phyloP scores from a whole-genome alignment of 2,329 filamentous ascomycete species.

The Biscogniauxia marginata region DNA sequence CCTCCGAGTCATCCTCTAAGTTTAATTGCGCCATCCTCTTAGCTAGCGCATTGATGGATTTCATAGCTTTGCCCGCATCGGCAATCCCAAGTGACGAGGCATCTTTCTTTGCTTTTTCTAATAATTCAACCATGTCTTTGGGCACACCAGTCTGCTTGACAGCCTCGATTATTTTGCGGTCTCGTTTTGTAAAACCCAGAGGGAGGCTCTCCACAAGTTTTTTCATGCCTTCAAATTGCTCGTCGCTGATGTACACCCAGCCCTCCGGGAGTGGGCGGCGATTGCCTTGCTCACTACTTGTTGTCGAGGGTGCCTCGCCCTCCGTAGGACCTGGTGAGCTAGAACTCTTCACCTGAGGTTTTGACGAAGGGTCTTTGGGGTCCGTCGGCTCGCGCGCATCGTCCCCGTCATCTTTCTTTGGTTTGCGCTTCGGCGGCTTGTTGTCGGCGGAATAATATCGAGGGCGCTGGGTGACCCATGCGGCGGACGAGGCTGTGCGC shows the following conservation, averaged over 20 bases:
- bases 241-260: slow-evolving; percentile 28
- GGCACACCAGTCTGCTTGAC: slow-evolving; percentile 22
- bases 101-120: slow-evolving; percentile 9
- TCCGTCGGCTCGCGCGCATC: slow-evolving; percentile 4
- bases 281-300: slow-evolving; percentile 11
- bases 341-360: slow-evolving; percentile 28
- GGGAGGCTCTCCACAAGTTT: background rate
- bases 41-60: slow-evolving; percentile 15
- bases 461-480: slow-evolving; percentile 21
- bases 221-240: slow-evolving; percentile 14
- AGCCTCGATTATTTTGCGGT: slow-evolving; percentile 1
- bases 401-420: slow-evolving; percentile 11
- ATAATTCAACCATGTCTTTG: slow-evolving; percentile 12
- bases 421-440: slow-evolving; percentile 19
- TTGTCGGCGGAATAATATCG: slow-evolving; percentile 27
- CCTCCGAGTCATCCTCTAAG: background rate
- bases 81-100: slow-evolving; percentile 2
- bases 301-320: slow-evolving; percentile 14
- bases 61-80: slow-evolving; percentile 18
- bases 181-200: background rate
- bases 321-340: slow-evolving; percentile 30
- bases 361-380: slow-evolving; percentile 8
- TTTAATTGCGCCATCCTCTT: slow-evolving; percentile 14
- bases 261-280: slow-evolving; percentile 26
- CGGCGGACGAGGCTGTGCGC: slow-evolving; percentile 22